Percentiles rank a stretch among this genome's conserved stretches.
phyloP scores from a whole-genome alignment of 768 basidiomycete genomes.

The Collybia sordida region DNA sequence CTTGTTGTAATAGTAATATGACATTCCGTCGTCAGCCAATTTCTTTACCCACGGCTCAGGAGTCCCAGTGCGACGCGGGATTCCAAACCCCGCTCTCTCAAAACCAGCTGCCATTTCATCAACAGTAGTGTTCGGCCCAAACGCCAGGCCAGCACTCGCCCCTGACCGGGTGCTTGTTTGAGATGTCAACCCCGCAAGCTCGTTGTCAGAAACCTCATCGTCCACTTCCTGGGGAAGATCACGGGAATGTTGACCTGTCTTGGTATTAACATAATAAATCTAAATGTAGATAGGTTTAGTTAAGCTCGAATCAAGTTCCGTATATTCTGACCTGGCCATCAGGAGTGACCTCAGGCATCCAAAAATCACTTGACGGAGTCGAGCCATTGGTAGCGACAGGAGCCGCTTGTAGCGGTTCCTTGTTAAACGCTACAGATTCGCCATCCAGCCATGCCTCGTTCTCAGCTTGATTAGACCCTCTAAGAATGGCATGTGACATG shows the following conservation, averaged over 20 bases:
- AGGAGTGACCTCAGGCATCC: conserved; percentile 84
- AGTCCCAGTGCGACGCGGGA: conserved; percentile 55
- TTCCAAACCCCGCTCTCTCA: conserved; percentile 56
- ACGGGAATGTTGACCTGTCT: conserved; percentile 78
- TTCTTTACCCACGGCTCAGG: conserved; percentile 85
- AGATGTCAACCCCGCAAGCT: conserved; percentile 59
- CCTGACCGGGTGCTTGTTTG: conserved; percentile 58
- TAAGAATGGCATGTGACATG: conserved; percentile 49
- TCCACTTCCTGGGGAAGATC: conserved; percentile 81
- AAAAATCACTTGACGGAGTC: conserved; percentile 71
- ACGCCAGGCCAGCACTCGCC: conserved; percentile 50
- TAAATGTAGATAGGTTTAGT: conserved; percentile 25
- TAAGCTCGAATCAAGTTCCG: not conserved
- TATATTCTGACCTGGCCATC: conserved; percentile 71
- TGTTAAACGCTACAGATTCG: conserved; percentile 34
- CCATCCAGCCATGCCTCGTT: conserved; percentile 61
- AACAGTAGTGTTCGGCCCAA: conserved; percentile 35
- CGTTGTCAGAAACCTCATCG: conserved; percentile 61
- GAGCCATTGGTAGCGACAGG: conserved; percentile 27
- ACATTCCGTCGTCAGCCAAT: conserved; percentile 79
- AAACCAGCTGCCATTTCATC: conserved; percentile 35
- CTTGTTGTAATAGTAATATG: conserved; percentile 79
- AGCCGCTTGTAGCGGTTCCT: conserved; percentile 30
- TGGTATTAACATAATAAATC: conserved; percentile 96
- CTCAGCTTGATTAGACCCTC: conserved; percentile 36